Base-by-base conservation (phyloP, 352 stramenopile genomes). In the Globisporangium okanoganense region DNA sequence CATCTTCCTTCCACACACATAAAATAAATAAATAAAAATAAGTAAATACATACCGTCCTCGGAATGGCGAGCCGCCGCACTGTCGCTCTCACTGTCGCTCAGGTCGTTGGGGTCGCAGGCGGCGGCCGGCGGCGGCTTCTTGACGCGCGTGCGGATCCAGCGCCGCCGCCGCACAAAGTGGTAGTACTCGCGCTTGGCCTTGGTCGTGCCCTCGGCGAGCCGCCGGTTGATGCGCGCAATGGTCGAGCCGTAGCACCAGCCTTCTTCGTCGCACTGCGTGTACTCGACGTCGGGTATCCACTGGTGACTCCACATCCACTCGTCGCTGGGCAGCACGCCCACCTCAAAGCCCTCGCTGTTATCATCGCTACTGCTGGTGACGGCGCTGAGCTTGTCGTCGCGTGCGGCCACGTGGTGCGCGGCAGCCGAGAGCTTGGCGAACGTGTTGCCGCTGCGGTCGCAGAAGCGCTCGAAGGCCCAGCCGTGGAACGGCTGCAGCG, bases 251-350 rank as follows among this genome's bases (percentile, higher is more conserved):
- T 95, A 95, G 52, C 73, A 82, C 86, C 86, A 95, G 36, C 83
- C 84, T 66, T 95, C 82, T 41, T 92, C 79, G 48, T 95, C 85
- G 59, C 85, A 93, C 64, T 88, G 74, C 49, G 84, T 88, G 62
- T 91, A 95, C 57, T 90, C 79, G 45, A 74, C 65, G 48, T 93
- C 85, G 8, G 75, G 72, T 22, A 90, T 67, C 85, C 85, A 95
- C 13, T 71, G 68, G 58, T 93, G 82, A 50, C 78, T 89, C 85
- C 85, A 95, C 75, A 90, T 88, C 85, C 85, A 95, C 40, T 91
- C 79, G 40, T 61, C 45, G 18, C 70, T 90, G 31, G 69, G 78
- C 18, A 91, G 47, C 3, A 80, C 77, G n/a, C 84, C 79, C 44
- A 91, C 77, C 62, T 90, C 82, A 56, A 89, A 70, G 40, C 62